A percentile compares a stretch with the other conserved stretches of the same genome.
These are phyloP conservation scores for Alternaria sp. DNA, from an alignment of 2,329 filamentous ascomycete species.

Conservation along the genomic window DNA sequence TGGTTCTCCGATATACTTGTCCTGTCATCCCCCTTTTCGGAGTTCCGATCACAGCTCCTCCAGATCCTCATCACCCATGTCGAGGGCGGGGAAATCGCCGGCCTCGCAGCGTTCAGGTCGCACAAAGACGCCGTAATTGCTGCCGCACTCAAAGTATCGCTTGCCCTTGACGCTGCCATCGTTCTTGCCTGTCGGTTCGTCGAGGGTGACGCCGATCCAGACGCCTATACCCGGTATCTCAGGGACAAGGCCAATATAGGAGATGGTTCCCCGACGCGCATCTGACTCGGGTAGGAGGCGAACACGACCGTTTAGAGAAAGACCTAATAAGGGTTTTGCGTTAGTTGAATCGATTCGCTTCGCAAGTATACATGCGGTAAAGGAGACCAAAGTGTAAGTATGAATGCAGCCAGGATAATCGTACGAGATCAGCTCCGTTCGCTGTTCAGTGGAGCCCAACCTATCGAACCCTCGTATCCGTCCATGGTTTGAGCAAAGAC, in stretches of 20 bases:
- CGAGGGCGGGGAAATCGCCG: conserved; percentile 69
- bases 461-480: background rate
- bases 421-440: background rate
- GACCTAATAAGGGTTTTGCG: conserved; percentile 25
- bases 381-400: background rate
- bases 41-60: conserved; percentile 57
- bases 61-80: conserved; percentile 67
- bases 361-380: background rate
- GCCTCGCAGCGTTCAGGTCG: conserved; percentile 78
- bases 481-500: background rate
- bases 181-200: conserved; percentile 83
- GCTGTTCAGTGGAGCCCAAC: background rate
- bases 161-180: conserved; percentile 73
- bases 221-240: conserved; percentile 70
- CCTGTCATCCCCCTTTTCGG: background rate
- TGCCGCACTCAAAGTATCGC: conserved; percentile 72
- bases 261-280: conserved; percentile 70
- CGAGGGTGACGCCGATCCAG: conserved; percentile 77
- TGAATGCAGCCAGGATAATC: background rate
- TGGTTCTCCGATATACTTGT: background rate
- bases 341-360: conserved; percentile 1
- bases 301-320: conserved; percentile 35
- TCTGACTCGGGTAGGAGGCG: conserved; percentile 67
- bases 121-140: conserved; percentile 80
- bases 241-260: conserved; percentile 74